Percentiles rank a stretch among this genome's conserved stretches.
phyloP scores from a whole-genome alignment of 768 basidiomycete genomes.

The Naganishia vaughanmartiniae region DNA sequence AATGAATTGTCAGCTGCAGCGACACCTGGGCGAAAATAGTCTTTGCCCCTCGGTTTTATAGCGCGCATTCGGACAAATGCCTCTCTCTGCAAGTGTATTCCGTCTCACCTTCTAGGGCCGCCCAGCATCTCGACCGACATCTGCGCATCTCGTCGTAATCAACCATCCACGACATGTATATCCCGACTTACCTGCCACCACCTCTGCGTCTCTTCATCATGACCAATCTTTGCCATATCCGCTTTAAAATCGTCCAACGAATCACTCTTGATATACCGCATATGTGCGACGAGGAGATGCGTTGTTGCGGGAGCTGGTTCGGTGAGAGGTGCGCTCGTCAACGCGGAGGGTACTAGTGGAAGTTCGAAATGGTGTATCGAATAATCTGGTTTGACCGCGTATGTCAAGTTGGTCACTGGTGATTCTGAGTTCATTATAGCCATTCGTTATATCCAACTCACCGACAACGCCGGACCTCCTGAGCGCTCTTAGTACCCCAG shows the following conservation, averaged over 20 bases:
- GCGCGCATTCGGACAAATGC: neutral
- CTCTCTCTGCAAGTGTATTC: neutral
- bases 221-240: conserved; percentile 66
- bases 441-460: too few relatives aligned
- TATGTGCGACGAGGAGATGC: conserved; percentile 68
- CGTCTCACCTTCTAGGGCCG: too few relatives aligned
- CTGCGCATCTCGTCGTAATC: too few relatives aligned
- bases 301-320: conserved; percentile 21
- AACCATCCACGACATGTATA: too few relatives aligned
- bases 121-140: too few relatives aligned
- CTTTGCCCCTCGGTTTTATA: too few relatives aligned
- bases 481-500: conserved; percentile 65
- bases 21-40: too few relatives aligned
- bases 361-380: conserved; percentile 68
- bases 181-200: conserved; percentile 64
- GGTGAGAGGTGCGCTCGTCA: neutral
- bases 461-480: conserved; percentile 62
- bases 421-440: too few relatives aligned
- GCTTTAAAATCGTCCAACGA: conserved; percentile 58
- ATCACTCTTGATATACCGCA: conserved; percentile 65
- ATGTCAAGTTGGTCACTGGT: too few relatives aligned
- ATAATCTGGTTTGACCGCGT: conserved; percentile 60
- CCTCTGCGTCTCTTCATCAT: conserved; percentile 66
- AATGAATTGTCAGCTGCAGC: neutral
- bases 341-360: conserved; percentile 50